phyloP scores from a whole-genome alignment of 768 basidiomycete species.

The Serendipita sp. region DNA sequence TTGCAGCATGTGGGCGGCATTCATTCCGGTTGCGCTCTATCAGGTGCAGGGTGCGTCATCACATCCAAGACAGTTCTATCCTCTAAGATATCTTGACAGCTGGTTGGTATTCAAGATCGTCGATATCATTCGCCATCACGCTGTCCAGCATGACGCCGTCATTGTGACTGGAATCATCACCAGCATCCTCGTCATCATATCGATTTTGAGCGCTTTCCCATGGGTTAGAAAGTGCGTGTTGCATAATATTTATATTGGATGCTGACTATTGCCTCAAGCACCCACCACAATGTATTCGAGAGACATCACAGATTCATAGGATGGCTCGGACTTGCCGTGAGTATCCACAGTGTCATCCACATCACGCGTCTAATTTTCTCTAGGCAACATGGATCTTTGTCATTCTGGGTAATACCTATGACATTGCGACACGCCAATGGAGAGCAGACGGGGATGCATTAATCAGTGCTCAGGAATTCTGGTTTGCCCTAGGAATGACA shows the following conservation, averaged over 20 bases:
- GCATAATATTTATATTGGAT: neutral
- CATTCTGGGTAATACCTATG: slow-evolving; percentile 48
- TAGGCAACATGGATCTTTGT: slow-evolving; percentile 44
- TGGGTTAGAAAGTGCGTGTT: slow-evolving; percentile 68
- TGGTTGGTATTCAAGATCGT: slow-evolving; percentile 28
- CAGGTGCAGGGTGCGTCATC: slow-evolving; percentile 24
- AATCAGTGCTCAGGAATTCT: slow-evolving; percentile 57
- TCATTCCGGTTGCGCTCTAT: slow-evolving; percentile 58
- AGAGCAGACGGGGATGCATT: slow-evolving; percentile 37
- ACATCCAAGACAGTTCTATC: neutral
- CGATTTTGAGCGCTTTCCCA: slow-evolving; percentile 51
- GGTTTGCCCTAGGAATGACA: slow-evolving; percentile 61
- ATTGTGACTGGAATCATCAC: slow-evolving; percentile 48
- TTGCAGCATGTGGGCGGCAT: slow-evolving; percentile 62
- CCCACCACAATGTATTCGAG: slow-evolving; percentile 46
- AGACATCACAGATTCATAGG: slow-evolving; percentile 67
- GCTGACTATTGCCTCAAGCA: neutral
- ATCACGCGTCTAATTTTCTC: slow-evolving; percentile 21
- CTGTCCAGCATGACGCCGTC: slow-evolving; percentile 37
- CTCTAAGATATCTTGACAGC: slow-evolving; percentile 8
- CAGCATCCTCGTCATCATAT: slow-evolving; percentile 38
- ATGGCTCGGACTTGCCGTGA: slow-evolving; percentile 44
- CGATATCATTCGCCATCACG: slow-evolving; percentile 34
- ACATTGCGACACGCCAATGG: slow-evolving; percentile 40
- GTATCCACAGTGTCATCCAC: slow-evolving; percentile 28